phyloP scores from a whole-genome alignment of 1,284 basidiomycete genomes.

The Tilletiaria anomala region DNA sequence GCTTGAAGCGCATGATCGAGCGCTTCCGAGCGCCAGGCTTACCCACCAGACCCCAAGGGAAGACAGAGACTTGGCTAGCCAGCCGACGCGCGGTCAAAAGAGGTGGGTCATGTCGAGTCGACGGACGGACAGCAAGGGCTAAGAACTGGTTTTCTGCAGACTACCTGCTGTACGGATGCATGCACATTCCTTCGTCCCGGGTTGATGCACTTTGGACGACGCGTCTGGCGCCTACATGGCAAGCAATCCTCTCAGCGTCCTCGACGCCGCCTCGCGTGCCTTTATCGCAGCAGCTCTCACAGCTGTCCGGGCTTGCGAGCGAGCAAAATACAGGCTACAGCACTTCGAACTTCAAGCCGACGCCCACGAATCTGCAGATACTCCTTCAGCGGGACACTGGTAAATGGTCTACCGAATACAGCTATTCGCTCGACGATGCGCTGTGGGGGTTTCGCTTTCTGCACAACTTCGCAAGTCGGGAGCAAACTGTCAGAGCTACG shows the following conservation, averaged over 20 bases:
- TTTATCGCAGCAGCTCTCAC: conserved; percentile 2
- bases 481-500: no score
- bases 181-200: conserved; percentile 75
- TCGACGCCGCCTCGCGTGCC: conserved; percentile 28
- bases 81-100: conserved; percentile 60
- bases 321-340: not conserved
- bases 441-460: conserved; percentile 83
- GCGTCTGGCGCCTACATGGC: conserved; percentile 47
- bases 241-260: conserved; percentile 35
- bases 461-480: conserved; percentile 59
- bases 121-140: not conserved
- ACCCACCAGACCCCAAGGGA: conserved; percentile 57
- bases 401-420: conserved; percentile 83
- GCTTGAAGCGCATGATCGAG: conserved; percentile 61
- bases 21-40: conserved; percentile 63
- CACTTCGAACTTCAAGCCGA: not conserved
- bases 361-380: conserved; percentile 51
- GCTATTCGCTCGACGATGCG: conserved; percentile 78
- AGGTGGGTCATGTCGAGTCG: conserved; percentile 49
- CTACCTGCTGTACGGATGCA: conserved; percentile 77
- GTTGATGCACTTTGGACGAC: conserved; percentile 79
- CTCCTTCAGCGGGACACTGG: conserved; percentile 83
- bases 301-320: not conserved
- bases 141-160: conserved; percentile 45
- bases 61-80: conserved; percentile 60